Base-by-base conservation (phyloP, 768 basidiomycete species). In the Lactarius vividus region DNA sequence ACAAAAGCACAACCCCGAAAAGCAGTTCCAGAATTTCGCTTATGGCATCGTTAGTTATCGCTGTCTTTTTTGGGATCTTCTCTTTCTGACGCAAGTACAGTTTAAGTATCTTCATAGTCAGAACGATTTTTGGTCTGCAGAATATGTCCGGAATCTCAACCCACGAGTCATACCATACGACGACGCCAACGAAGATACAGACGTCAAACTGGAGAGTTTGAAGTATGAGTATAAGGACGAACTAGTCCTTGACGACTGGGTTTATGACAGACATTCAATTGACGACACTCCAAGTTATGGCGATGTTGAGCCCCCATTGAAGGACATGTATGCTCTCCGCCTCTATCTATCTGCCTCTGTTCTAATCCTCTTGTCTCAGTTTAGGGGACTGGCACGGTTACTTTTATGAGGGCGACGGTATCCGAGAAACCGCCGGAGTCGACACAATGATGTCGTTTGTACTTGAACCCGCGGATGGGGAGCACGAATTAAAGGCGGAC, bases 11-110 rank as follows among this genome's bases (percentile, higher is more conserved):
- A 68, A 73, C n/a, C 15, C 55, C 1, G 66, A 68, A 7, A 59
- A 56, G 28, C 72, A 73, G 35, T 70, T 73, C 57, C 54, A 71
- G 39, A 63, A 23, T 31, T 73, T 73, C 52, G 72, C 72, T 0
- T 46, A 63, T 26, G 72, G 72, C 4, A 59, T 71, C 4, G 72
- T 73, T 5, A 56, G 56, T 71, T 4, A 5, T 37, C 42, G 9
- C 20, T 9, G 56, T 26, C 37, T 9, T 2, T 20, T 31, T 11
- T n/a, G 0, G 7, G 28, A 2, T 1, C 4, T 33, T 28, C 54
- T 40, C 31, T 11, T 4, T 39, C 39, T 59, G 57, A 57, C 13
- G 6, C 31, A 4, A 2, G 35, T 46, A 13, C 35, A 70, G 69
- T 67, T 69, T 59, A 55, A 61, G 4, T 64, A 58, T 16, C 29